These are phyloP conservation scores for Neofusicoccum umdonicola DNA, from an alignment of 2,329 filamentous ascomycete species.

Conservation along the genomic window DNA sequence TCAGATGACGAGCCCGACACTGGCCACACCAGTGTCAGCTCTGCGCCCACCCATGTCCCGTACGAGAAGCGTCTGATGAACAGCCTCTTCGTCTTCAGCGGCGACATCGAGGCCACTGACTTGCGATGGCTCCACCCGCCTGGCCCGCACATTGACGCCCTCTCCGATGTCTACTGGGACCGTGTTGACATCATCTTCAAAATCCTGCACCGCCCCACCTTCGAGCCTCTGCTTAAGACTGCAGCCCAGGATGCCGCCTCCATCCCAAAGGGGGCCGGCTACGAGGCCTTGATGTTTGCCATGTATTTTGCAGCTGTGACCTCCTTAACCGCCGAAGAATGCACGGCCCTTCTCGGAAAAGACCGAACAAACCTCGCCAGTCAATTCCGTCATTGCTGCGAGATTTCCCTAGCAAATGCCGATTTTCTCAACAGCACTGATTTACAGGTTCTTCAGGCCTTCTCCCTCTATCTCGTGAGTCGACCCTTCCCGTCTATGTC, in stretches of 20 bases:
- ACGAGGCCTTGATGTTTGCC: constrained; percentile 51
- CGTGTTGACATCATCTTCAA: constrained; percentile 74
- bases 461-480: constrained; percentile 63
- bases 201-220: constrained; percentile 66
- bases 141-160: constrained; percentile 62
- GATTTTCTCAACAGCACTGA: constrained; percentile 67
- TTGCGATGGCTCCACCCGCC: constrained; percentile 56
- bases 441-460: constrained; percentile 64
- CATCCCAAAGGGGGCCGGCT: constrained; percentile 61
- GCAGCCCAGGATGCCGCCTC: constrained; percentile 33
- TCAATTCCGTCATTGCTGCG: constrained; percentile 13
- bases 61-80: constrained; percentile 24
- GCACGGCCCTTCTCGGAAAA: constrained; percentile 54
- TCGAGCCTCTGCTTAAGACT: constrained; percentile 47
- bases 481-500: not conserved
- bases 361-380: not conserved
- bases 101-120: constrained; percentile 16
- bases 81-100: constrained; percentile 22
- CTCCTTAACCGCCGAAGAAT: constrained; percentile 59
- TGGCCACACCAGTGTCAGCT: not conserved
- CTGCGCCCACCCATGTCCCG: constrained; percentile 4
- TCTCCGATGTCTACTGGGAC: constrained; percentile 73
- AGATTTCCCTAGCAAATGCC: constrained; percentile 59
- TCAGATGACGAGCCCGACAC: constrained; percentile 27
- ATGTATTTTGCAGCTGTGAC: constrained; percentile 33